A percentile compares a stretch with the other conserved stretches of the same genome.
phyloP scores from a whole-genome alignment of 306 rosid genomes.

The Sophora flavescens region DNA sequence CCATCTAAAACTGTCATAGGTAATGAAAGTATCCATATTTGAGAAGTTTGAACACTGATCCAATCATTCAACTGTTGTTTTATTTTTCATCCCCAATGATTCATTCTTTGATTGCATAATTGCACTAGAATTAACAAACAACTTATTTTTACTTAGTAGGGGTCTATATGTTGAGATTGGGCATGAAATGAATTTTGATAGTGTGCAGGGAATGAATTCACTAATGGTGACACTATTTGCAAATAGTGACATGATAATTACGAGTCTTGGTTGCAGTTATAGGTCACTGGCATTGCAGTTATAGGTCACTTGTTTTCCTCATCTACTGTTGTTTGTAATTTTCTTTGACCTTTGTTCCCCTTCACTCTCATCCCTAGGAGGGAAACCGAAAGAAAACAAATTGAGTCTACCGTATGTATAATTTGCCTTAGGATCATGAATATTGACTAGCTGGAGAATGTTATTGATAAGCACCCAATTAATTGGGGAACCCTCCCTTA shows the following conservation, averaged over 20 bases:
- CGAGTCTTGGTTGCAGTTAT: slow-evolving; percentile 38
- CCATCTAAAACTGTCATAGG: slow-evolving; percentile 17
- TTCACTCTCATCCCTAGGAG: background rate
- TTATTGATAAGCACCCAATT: background rate
- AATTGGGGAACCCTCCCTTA: too few relatives aligned
- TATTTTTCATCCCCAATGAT: background rate
- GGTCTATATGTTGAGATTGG: slow-evolving; percentile 18
- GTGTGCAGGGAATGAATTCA: slow-evolving; percentile 28
- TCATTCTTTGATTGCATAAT: slow-evolving; percentile 12
- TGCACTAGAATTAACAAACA: slow-evolving; percentile 11
- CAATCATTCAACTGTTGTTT: slow-evolving; percentile 2
- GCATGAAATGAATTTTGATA: background rate
- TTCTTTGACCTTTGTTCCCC: slow-evolving; percentile 7
- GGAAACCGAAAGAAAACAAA: background rate
- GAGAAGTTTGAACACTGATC: slow-evolving; percentile 3
- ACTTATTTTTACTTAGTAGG: background rate
- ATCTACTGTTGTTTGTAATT: background rate
- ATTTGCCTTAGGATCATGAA: slow-evolving; percentile 7
- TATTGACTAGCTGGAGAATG: background rate
- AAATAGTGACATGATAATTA: slow-evolving; percentile 21
- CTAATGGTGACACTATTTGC: slow-evolving; percentile 5
- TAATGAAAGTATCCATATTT: background rate
- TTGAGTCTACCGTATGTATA: background rate
- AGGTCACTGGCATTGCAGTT: slow-evolving; percentile 38
- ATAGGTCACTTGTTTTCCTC: slow-evolving; percentile 26